These are phyloP conservation scores for Colletotrichum limetticola DNA, from an alignment of 2,329 filamentous ascomycete genomes.

Conservation along the genomic window DNA sequence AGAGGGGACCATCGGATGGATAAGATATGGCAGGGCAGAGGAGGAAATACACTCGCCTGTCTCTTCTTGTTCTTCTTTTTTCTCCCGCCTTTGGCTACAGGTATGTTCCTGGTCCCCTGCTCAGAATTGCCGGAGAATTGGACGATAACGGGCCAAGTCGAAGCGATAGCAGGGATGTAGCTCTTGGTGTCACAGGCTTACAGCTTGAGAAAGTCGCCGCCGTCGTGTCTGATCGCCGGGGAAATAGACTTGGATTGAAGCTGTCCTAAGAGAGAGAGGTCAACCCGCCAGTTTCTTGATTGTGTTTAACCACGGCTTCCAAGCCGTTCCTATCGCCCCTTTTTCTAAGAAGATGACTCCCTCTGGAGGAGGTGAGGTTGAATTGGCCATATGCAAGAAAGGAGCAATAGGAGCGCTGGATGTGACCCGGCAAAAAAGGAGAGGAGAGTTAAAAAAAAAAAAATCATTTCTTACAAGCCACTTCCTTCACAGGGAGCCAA, in stretches of 20 bases:
- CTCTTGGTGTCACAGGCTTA: background rate
- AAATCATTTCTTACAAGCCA: constrained; percentile 27
- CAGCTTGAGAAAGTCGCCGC: background rate
- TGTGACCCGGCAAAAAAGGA: background rate
- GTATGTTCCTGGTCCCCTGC: constrained; percentile 14
- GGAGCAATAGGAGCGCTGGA: constrained; percentile 26
- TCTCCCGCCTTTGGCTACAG: background rate
- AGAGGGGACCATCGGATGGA: background rate
- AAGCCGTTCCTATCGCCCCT: background rate
- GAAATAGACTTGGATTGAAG: background rate
- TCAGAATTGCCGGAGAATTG: background rate
- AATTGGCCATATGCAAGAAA: background rate
- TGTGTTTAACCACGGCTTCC: background rate
- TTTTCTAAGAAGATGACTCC: background rate
- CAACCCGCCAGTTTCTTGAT: background rate
- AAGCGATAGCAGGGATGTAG: constrained; percentile 31
- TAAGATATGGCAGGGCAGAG: constrained; percentile 11
- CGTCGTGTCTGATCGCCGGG: constrained; percentile 2
- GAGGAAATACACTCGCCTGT: background rate
- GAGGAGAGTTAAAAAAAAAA: too few relatives aligned
- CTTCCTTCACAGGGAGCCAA: constrained; percentile 28
- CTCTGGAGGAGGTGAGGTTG: constrained; percentile 6
- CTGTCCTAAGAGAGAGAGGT: background rate
- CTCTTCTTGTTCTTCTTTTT: background rate
- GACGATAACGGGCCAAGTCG: constrained; percentile 20